phyloP scores from a whole-genome alignment of 257 asterid genomes.

The Solanum pimpinellifolium region DNA sequence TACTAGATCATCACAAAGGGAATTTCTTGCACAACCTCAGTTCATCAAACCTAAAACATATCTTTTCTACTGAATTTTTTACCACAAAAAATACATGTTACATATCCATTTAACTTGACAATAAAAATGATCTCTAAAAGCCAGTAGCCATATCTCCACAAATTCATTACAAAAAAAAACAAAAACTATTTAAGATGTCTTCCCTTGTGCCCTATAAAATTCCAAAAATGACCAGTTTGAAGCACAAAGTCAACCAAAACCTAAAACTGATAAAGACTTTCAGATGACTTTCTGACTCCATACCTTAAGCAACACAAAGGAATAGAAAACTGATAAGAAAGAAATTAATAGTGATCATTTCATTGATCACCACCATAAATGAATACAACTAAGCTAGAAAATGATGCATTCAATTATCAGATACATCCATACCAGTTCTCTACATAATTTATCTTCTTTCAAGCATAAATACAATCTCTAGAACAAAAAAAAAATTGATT shows the following conservation, averaged over 20 bases:
- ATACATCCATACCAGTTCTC: not conserved
- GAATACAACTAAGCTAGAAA: not conserved
- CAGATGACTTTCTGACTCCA: not conserved
- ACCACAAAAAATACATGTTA: not conserved
- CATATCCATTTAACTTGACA: not conserved
- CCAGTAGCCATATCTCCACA: not conserved
- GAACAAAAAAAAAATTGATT: not conserved
- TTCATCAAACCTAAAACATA: not conserved
- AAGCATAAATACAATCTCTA: not conserved
- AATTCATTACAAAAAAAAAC: not conserved
- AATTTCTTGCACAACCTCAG: not conserved
- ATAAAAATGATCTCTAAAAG: not conserved
- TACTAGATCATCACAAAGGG: not conserved
- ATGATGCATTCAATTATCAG: not conserved
- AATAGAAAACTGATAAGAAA: not conserved
- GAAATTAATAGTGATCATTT: not conserved
- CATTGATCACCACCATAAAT: not conserved
- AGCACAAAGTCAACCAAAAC: slow-evolving; percentile 1
- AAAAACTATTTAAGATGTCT: not conserved
- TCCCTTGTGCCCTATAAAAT: not conserved
- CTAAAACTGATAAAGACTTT: not conserved
- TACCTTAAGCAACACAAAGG: not conserved
- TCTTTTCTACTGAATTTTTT: not conserved
- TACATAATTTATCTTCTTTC: not conserved
- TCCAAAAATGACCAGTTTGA: not conserved